These are phyloP conservation scores for Urochloa ruziziensis DNA, from an alignment of 176 grass and related monocot species.

Conservation along the genomic window DNA sequence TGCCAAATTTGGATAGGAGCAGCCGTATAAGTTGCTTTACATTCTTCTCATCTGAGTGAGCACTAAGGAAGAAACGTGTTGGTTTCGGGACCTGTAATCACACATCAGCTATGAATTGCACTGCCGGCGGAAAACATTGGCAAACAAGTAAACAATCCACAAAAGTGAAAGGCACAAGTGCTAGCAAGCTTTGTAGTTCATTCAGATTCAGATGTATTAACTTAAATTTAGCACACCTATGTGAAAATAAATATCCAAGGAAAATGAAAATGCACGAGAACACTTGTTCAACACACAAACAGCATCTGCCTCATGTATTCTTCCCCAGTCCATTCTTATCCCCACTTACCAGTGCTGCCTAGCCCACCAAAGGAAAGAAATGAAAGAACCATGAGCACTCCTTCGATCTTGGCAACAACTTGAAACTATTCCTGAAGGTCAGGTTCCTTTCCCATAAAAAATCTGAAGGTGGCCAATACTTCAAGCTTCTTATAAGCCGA, in stretches of 20 bases:
- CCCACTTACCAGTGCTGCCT: neutral
- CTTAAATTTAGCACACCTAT: neutral
- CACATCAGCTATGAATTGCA: constrained; percentile 18
- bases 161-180: constrained; percentile 12
- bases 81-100: constrained; percentile 81
- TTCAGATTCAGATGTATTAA: neutral
- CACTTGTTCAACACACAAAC: neutral
- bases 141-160: constrained; percentile 6
- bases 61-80: constrained; percentile 62
- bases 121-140: constrained; percentile 4
- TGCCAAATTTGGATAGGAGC: constrained; percentile 89
- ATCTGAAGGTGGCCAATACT: neutral
- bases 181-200: neutral
- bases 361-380: constrained; percentile 2
- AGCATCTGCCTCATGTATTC: neutral
- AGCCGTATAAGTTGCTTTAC: constrained; percentile 89
- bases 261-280: constrained; percentile 2
- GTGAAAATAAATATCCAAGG: constrained; percentile 24
- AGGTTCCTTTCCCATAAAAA: neutral
- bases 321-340: neutral
- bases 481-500: neutral
- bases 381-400: neutral
- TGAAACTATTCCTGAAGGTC: neutral
- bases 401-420: neutral
- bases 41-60: constrained; percentile 83